Evolutionary conservation across 805 yeast genomes (phyloP).

Genomic region (Hanseniaspora lindneri): DNA sequence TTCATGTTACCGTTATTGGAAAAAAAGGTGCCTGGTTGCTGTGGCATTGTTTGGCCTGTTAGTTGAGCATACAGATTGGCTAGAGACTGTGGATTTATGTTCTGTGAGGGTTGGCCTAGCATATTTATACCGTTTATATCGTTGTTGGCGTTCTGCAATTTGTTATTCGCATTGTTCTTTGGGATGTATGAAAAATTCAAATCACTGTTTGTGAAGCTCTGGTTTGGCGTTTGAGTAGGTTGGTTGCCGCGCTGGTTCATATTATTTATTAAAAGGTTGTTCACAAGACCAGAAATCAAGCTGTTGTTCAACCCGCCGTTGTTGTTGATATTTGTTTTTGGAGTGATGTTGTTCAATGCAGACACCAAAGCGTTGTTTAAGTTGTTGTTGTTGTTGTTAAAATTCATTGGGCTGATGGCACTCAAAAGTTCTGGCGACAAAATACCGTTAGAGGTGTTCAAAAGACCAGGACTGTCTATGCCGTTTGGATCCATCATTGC

Average conservation of each 20-base stretch:
- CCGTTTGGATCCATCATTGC: constrained; percentile 17
- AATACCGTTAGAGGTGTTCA: constrained; percentile 2
- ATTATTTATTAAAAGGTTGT: constrained; percentile 6
- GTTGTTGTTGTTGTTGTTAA: constrained; percentile 9
- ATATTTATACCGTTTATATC: not conserved
- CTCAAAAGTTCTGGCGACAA: constrained; percentile 23
- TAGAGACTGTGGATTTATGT: not conserved
- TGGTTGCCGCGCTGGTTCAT: constrained; percentile 3
- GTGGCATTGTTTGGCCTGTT: not conserved
- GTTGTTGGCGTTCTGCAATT: not conserved
- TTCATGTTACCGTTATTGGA: too few species aligned
- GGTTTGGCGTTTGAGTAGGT: constrained; percentile 4
- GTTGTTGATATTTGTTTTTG: constrained; percentile 1
- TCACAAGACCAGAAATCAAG: constrained; percentile 6
- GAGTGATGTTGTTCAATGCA: constrained; percentile 2
- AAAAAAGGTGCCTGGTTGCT: too few species aligned
- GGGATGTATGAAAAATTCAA: constrained; percentile 12
- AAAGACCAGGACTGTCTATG: not conserved
- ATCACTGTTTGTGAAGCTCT: not conserved
- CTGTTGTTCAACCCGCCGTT: not conserved
- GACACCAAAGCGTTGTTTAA: constrained; percentile 1
- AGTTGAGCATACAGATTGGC: not conserved
- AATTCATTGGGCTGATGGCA: constrained; percentile 16
- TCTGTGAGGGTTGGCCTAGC: not conserved
- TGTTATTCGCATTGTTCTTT: not conserved